Base-by-base conservation (phyloP, 768 basidiomycete species). In the Trametes meyenii region DNA sequence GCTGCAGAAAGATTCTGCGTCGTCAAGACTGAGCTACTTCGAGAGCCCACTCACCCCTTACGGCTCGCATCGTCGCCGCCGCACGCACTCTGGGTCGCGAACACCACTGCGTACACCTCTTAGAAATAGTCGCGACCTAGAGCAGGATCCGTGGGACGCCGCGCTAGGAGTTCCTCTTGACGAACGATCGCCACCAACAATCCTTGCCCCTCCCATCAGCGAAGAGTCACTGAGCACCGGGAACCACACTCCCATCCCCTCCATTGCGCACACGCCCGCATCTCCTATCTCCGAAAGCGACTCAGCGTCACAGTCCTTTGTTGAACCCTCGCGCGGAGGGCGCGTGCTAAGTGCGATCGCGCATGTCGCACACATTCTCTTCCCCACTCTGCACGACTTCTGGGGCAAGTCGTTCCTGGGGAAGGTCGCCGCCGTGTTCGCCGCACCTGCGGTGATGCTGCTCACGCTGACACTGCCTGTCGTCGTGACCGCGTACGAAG, bases 401-500 rank as follows among this genome's bases (percentile, higher is more conserved):
- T 61, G 75, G 26, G 78, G 81, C 23, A 94, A 96, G 74, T 86
- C 87, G 17, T 66, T 87, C 51, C 66, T 89, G 12, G 89, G 88
- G 0, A 86, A 85, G 74, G 76, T 92, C 33, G 89, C 90, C 0
- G 84, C 88, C 0, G 66, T 96, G 24, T 82, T 97, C 58, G 93
- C 94, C 3, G 86, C 89, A 0, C 96, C 96, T 1, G 93, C 94
- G 1, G 86, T 99, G 1, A 77, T 97, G 73, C 78, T 81, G 3
- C 76, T 99, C 50, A 98, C 96, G 0, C 64, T 98, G 19, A 98
- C 96, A 0, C 77, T 98, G 11, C 95, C 95, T 4, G 96, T 99
- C 13, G 93, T 96, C 17, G 83, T 91, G 29, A 85, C 80, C 11
- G 81, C 84, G 3, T 86, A 86, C 66, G 70, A 74, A 6, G 67